Evolutionary conservation across 73 alveolate species (phyloP), one percentile per base, ranked within the genome.

Genomic region (Paraurostyla sp.): DNA sequence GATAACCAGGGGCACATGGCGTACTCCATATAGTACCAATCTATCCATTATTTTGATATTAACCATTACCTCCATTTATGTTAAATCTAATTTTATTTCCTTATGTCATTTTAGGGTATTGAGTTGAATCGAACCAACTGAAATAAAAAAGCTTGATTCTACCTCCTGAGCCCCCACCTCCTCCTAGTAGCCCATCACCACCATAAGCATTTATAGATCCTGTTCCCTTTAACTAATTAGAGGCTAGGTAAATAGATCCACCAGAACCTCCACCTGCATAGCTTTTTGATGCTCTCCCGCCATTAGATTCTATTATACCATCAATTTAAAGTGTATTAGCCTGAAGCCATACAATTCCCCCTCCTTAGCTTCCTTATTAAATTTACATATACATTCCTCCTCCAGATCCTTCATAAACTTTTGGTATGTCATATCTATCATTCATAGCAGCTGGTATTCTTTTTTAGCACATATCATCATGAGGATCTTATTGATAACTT

Each of bases 81-180:
- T 23, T 30, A 35, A 35, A 13, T 3, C 20, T 78, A 20, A 78
- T 16, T 4, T 52, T 35, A 20, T 60, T 13, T 9, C 65, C 80
- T 6, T 29, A 2, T 0, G 89, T 51, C 20, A 78, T 78, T 2
- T 32, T 41, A 3, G 89, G 89, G 20, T 78, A 54, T 51, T 78
- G 22, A 1, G 63, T 33, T n/a, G 1, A 33, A 32, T 54, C 69
- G 52, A 78, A 78, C 89, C 89, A 78, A 30, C 59, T 78, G 38
- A 68, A 69, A 59, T 54, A 82, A 40, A 41, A 71, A 22, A 90
- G 20, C n/a, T 81, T 49, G 2, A 83, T 35, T 83, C 89, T 56
- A 29, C 95, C 95, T 23, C 95, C 95, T 29, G 90, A 68, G 25
- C 95, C 95, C 18, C 95, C 92, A 15, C 95, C 95, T 20, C 92